These are phyloP conservation scores for Pseudotulostoma volvatum DNA, from an alignment of 495 filamentous ascomycete species.

Conservation along the genomic window DNA sequence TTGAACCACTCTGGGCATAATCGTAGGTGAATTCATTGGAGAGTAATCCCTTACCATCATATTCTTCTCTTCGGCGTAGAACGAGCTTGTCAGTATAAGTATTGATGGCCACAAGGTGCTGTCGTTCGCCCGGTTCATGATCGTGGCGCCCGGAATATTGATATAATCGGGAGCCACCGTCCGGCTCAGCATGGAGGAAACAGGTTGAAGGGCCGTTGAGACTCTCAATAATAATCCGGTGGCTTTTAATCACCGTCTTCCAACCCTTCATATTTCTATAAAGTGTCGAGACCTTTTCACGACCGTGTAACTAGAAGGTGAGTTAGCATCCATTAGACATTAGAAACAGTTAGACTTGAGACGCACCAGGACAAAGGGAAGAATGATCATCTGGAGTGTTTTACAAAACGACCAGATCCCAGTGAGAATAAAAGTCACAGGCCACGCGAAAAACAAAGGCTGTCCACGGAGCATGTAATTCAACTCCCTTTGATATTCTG, in stretches of 20 bases:
- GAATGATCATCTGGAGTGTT: conserved; percentile 9
- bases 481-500: conserved; percentile 42
- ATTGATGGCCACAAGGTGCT: conserved; percentile 27
- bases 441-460: conserved; percentile 15
- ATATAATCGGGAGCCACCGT: conserved; percentile 29
- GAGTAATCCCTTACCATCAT: conserved; percentile 24
- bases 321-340: conserved; percentile 33
- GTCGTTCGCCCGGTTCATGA: conserved; percentile 23
- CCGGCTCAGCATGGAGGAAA: conserved; percentile 24
- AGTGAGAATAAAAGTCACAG: conserved; percentile 14
- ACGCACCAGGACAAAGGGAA: conserved; percentile 25
- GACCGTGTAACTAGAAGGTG: conserved; percentile 33
- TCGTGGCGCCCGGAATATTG: conserved; percentile 31
- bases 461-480: conserved; percentile 25
- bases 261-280: conserved; percentile 33
- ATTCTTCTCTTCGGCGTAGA: conserved; percentile 32
- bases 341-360: conserved; percentile 24
- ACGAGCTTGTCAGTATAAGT: conserved; percentile 32
- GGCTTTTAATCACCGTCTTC: conserved; percentile 29
- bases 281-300: conserved; percentile 26
- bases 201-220: conserved; percentile 30
- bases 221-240: conserved; percentile 26
- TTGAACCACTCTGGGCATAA: conserved; percentile 19
- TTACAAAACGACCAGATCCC: conserved; percentile 17
- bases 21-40: conserved; percentile 39